Evolutionary conservation across 1,139 yeast species (phyloP).

Genomic region (Candida labiduridarum): DNA sequence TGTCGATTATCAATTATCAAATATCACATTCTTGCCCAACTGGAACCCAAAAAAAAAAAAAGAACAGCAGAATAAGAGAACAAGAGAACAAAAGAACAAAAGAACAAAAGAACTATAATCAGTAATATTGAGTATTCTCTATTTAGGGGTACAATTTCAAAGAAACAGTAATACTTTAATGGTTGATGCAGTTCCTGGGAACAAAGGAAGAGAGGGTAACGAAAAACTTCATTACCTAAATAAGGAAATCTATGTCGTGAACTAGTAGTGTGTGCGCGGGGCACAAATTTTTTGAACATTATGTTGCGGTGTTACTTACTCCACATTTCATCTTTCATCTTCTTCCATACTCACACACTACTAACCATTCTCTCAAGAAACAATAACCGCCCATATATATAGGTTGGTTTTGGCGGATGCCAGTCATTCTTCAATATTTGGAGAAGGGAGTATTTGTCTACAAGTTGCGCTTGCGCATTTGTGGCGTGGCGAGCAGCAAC

Average conservation of each 20-base stretch:
- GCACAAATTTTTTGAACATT: not conserved
- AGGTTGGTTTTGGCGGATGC: no score
- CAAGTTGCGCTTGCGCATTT: no score
- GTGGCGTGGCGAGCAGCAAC: no score
- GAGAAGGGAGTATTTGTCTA: no score
- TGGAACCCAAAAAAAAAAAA: not conserved
- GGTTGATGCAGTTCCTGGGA: not conserved
- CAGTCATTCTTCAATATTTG: no score
- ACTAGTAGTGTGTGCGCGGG: not conserved
- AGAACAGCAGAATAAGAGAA: not conserved
- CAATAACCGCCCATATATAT: no score
- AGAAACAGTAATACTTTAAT: not conserved
- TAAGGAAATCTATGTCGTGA: slow-evolving; percentile 1
- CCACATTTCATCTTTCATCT: not conserved
- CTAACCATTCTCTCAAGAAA: not conserved
- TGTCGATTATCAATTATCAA: not conserved
- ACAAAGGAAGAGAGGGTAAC: no score
- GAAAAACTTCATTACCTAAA: not conserved
- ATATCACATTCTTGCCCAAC: not conserved
- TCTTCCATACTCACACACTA: not conserved
- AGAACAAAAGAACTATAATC: not conserved
- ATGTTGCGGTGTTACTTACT: not conserved
- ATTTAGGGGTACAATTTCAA: not conserved
- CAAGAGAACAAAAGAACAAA: not conserved
- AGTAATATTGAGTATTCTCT: no score